Evolutionary conservation across 2,329 filamentous ascomycete species (phyloP).

Genomic region (Sporothrix pallida): DNA sequence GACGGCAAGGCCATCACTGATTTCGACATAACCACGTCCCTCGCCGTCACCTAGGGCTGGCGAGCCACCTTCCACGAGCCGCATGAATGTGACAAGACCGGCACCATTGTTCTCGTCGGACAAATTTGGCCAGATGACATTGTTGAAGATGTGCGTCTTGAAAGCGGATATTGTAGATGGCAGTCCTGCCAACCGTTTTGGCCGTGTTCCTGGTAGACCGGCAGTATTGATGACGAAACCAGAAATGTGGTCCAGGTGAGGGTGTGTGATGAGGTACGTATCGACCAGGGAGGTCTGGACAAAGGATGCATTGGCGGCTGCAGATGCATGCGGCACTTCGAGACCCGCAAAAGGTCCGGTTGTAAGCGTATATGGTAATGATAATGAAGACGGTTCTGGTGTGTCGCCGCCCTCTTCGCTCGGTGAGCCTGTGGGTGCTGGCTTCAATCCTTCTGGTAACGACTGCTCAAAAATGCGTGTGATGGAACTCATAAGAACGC

Average conservation of each 20-base stretch:
- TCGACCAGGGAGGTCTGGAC: slow-evolving; percentile 81
- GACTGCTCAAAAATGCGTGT: slow-evolving; percentile 73
- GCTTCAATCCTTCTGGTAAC: slow-evolving; percentile 48
- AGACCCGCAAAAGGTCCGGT: slow-evolving; percentile 82
- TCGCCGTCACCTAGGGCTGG: slow-evolving; percentile 81
- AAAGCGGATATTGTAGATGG: slow-evolving; percentile 90
- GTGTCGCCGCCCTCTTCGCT: slow-evolving; percentile 30
- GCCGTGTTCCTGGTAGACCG: slow-evolving; percentile 76
- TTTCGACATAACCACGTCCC: slow-evolving; percentile 81
- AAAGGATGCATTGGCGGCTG: slow-evolving; percentile 79
- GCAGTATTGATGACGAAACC: slow-evolving; percentile 95
- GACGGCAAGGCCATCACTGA: slow-evolving; percentile 87
- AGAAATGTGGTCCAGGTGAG: slow-evolving; percentile 93
- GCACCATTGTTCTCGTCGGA: slow-evolving; percentile 96
- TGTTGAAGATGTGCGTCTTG: slow-evolving; percentile 96
- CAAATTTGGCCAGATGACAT: slow-evolving; percentile 95
- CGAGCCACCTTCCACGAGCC: slow-evolving; percentile 87
- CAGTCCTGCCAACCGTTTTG: slow-evolving; percentile 84
- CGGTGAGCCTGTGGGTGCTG: slow-evolving; percentile 13
- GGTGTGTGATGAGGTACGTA: slow-evolving; percentile 91
- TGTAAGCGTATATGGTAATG: slow-evolving; percentile 61
- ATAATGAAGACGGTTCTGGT: slow-evolving; percentile 38
- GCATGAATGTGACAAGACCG: slow-evolving; percentile 87
- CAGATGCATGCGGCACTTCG: slow-evolving; percentile 67
- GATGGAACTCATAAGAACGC: slow-evolving; percentile 86